phyloP scores from a whole-genome alignment of 345 rosid species.

The Eucalyptus decipiens region DNA sequence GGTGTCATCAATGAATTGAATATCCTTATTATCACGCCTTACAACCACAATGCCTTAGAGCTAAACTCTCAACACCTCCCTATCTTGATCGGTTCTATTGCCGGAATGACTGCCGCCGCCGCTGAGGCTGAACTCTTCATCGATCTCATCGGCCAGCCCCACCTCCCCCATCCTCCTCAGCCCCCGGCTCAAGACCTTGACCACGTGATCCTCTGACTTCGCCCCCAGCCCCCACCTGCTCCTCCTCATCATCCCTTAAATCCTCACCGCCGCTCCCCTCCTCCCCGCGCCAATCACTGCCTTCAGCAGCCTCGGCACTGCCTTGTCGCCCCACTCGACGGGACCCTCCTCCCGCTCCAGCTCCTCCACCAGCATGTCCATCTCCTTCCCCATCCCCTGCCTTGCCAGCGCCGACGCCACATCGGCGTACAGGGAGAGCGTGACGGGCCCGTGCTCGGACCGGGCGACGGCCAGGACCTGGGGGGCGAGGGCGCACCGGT shows the following conservation, averaged over 20 bases:
- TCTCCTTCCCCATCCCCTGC: slow-evolving; percentile 22
- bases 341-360: too few species aligned
- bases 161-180: slow-evolving; percentile 52
- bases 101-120: too few species aligned
- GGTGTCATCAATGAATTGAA: not conserved
- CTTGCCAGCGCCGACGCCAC: slow-evolving; percentile 39
- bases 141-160: slow-evolving; percentile 42
- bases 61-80: not conserved
- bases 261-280: slow-evolving; percentile 63
- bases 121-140: slow-evolving; percentile 10
- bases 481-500: slow-evolving; percentile 52
- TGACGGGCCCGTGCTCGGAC: slow-evolving; percentile 39
- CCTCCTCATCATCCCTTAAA: slow-evolving; percentile 51
- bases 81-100: not conserved
- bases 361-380: slow-evolving; percentile 44
- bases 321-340: too few species aligned
- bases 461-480: slow-evolving; percentile 62
- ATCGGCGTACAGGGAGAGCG: slow-evolving; percentile 43
- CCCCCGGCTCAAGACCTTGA: slow-evolving; percentile 49
- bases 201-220: slow-evolving; percentile 45
- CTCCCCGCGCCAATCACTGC: slow-evolving; percentile 46
- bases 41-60: not conserved
- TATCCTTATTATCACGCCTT: not conserved
- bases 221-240: slow-evolving; percentile 53
- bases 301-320: slow-evolving; percentile 41